Conservation (phyloP, 169 alveolate genomes). For the Eimeria necatrix region DNA sequence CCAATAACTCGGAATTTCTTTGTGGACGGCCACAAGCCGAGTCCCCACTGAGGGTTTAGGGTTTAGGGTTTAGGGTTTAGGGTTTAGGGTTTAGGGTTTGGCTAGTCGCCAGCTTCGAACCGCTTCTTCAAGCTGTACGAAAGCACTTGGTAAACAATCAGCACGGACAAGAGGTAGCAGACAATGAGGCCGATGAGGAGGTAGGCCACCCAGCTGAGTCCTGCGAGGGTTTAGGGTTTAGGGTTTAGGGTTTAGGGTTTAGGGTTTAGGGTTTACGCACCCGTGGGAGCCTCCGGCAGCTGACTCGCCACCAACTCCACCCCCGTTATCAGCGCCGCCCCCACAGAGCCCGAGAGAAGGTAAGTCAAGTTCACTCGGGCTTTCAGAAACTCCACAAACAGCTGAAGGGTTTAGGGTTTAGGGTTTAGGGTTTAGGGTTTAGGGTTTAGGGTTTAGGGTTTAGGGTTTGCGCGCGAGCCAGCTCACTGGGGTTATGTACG, state of each 20-base stretch:
- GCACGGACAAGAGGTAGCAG: neutral
- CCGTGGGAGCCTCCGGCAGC: neutral
- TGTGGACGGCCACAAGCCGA: constrained; percentile 97
- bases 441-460: neutral
- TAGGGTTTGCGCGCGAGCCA: neutral
- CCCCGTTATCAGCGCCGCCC: constrained; percentile 21
- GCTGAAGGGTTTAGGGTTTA: constrained; percentile 1
- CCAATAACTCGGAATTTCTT: constrained; percentile 95
- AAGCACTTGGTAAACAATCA: constrained; percentile 14
- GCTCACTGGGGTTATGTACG: constrained; percentile 44
- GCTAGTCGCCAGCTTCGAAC: neutral
- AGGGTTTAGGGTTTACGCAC: neutral
- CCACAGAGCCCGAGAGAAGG: constrained; percentile 15
- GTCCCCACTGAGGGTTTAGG: constrained; percentile 91
- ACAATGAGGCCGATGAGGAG: neutral
- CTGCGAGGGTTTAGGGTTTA: constrained; percentile 43
- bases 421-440: neutral
- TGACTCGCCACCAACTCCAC: constrained; percentile 29
- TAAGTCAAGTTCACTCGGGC: constrained; percentile 3
- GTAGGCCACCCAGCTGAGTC: constrained; percentile 27
- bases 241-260: neutral
- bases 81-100: neutral
- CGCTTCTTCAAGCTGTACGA: neutral
- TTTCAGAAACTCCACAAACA: constrained; percentile 5
- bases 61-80: constrained; percentile 57